Conservation (phyloP, 2,329 filamentous ascomycete genomes). For the Hymenoscyphus scutula region DNA sequence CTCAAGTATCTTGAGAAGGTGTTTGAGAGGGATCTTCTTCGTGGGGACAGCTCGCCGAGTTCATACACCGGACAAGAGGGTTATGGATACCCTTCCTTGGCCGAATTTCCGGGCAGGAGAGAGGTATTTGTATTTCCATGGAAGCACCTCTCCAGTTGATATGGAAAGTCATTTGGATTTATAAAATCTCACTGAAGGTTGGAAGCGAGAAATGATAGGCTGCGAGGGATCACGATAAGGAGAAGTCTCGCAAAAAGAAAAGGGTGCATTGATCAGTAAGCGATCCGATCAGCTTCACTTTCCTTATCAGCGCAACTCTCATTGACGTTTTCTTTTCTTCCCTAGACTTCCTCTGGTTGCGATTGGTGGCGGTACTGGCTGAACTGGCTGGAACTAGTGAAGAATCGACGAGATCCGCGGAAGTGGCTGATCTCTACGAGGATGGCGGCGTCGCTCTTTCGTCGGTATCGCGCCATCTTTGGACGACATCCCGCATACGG, state of each 20-base stretch:
- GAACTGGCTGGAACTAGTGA: neutral
- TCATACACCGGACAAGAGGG: neutral
- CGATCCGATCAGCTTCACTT: neutral
- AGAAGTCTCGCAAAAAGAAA: neutral
- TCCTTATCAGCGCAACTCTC: neutral
- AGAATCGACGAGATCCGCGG: constrained; percentile 16
- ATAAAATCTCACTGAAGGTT: neutral
- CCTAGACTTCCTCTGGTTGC: neutral
- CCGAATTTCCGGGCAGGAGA: neutral
- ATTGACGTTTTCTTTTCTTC: neutral
- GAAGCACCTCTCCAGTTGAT: neutral
- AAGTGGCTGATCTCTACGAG: constrained; percentile 18
- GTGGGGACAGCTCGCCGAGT: too few relatives aligned
- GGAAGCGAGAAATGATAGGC: constrained; percentile 1
- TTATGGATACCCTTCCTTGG: neutral
- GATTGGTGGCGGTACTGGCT: neutral
- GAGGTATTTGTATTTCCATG: constrained; percentile 4
- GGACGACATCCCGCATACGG: too few relatives aligned
- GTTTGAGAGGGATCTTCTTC: too few relatives aligned
- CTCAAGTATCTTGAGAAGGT: too few relatives aligned
- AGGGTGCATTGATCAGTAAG: neutral
- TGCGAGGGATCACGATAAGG: neutral
- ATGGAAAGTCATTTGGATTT: neutral
- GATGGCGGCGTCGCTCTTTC: neutral
- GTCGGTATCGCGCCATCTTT: neutral